Evolutionary conservation across 2,329 filamentous ascomycete genomes (phyloP), one percentile per base, ranked within the genome.

Genomic region (Ceratocystis destructans): DNA sequence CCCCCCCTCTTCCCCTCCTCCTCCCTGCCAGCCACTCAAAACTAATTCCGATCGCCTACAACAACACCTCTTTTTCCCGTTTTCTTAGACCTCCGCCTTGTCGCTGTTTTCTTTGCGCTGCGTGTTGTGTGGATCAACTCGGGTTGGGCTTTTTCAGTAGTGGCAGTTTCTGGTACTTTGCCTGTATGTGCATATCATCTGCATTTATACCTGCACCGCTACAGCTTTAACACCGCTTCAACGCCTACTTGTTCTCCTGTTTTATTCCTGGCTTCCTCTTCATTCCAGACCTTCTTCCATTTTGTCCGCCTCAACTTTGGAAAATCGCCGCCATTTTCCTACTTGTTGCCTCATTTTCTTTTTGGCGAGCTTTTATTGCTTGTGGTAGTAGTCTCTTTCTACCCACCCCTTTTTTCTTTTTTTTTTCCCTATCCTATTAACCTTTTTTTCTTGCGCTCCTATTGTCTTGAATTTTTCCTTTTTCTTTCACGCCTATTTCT

Each of bases 21-120:
- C 55, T 59, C 55, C 55, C 55, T 59, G 55, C 55, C 55, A 59
- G 55, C 55, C 55, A 59, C 55, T 59, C 55, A n/a, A 57, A 57
- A 33, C 20, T 28, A 33, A 37, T 5, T 25, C 55, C 17, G 55
- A 59, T 59, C 55, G 12, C 55, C 53, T 37, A 31, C 55, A 10
- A 28, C 28, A 57, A 41, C 37, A 12, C 10, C 33, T 37, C 10
- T 12, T 37, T 37, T 37, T 37, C 33, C 33, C 33, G 33, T 37
- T 57, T 31, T 6, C 33, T 20, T 17, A 25, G 12, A 57, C 28
- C 55, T 37, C 55, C 28, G 28, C 28, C 48, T 59, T 37, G 55
- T 37, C 55, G 28, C 55, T 37, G 17, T 5, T 33, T 31, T n/a
- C n/a, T 31, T 25, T 37, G 55, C 37, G 28, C 55, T 28, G 31